Percentiles rank a stretch among this genome's conserved stretches.
These are phyloP conservation scores for Ligustrum vulgare DNA, from an alignment of 257 asterid species.

Conservation along the genomic window DNA sequence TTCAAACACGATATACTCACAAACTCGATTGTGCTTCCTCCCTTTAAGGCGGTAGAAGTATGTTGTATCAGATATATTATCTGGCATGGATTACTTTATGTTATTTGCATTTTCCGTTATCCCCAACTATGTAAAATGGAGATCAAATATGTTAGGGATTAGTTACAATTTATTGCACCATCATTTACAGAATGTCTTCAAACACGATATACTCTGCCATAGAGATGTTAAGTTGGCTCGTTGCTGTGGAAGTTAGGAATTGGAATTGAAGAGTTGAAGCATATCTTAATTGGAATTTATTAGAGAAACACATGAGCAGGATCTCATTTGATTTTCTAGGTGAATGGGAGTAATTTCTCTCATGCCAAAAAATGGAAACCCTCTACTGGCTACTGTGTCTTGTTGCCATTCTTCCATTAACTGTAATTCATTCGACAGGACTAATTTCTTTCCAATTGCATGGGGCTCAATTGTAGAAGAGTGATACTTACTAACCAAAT, in stretches of 20 bases:
- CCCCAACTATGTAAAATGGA: neutral
- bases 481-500: neutral
- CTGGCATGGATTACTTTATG: conserved; percentile 3
- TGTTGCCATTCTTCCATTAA: neutral
- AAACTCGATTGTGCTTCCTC: conserved; percentile 3
- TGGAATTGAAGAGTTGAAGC: neutral
- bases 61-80: conserved; percentile 8
- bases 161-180: neutral
- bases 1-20: conserved; percentile 6
- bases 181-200: conserved; percentile 10
- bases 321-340: neutral
- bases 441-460: neutral
- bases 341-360: neutral
- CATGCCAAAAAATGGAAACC: neutral
- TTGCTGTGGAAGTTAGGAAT: conserved; percentile 16
- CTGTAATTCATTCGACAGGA: neutral
- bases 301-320: neutral
- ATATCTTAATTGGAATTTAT: neutral
- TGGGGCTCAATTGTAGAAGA: neutral
- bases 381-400: neutral
- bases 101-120: conserved; percentile 17
- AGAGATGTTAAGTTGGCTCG: conserved; percentile 16
- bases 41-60: neutral
- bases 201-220: conserved; percentile 1
- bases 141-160: neutral